Evolutionary conservation across 768 basidiomycete species (phyloP).

Genomic region (Leucogyrophana mollusca): DNA sequence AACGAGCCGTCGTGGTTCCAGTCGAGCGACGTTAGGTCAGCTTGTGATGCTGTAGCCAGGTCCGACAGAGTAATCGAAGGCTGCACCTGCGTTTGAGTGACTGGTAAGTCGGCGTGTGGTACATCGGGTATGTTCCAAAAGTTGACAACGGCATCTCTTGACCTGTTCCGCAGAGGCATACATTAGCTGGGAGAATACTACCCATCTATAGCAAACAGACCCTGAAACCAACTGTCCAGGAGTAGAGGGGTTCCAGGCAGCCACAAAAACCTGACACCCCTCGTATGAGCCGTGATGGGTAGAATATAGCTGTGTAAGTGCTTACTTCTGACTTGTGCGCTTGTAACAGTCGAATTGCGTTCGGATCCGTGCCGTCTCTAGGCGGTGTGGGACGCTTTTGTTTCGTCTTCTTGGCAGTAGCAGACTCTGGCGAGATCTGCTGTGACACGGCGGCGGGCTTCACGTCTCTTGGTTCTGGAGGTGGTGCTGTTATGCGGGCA

Average conservation of each 20-base stretch:
- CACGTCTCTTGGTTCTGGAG: slow-evolving; percentile 15
- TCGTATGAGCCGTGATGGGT: slow-evolving; percentile 1
- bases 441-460: slow-evolving; percentile 18
- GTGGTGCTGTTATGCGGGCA: slow-evolving; percentile 13
- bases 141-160: slow-evolving; percentile 73
- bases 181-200: slow-evolving; percentile 6
- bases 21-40: slow-evolving; percentile 72
- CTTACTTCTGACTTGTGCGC: slow-evolving; percentile 65
- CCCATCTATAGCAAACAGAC: slow-evolving; percentile 38
- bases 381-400: slow-evolving; percentile 38
- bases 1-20: slow-evolving; percentile 76
- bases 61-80: slow-evolving; percentile 48
- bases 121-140: slow-evolving; percentile 65
- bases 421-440: slow-evolving; percentile 16
- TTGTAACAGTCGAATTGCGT: slow-evolving; percentile 44
- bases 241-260: slow-evolving; percentile 71
- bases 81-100: slow-evolving; percentile 20
- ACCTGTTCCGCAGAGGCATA: slow-evolving; percentile 38
- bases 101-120: slow-evolving; percentile 16
- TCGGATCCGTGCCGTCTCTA: slow-evolving; percentile 41
- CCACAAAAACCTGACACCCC: slow-evolving; percentile 68
- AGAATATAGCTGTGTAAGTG: slow-evolving; percentile 6
- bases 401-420: slow-evolving; percentile 32
- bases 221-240: slow-evolving; percentile 68
- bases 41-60: slow-evolving; percentile 44